Evolutionary conservation across 768 basidiomycete species (phyloP).

Genomic region (Grammothele lineata): DNA sequence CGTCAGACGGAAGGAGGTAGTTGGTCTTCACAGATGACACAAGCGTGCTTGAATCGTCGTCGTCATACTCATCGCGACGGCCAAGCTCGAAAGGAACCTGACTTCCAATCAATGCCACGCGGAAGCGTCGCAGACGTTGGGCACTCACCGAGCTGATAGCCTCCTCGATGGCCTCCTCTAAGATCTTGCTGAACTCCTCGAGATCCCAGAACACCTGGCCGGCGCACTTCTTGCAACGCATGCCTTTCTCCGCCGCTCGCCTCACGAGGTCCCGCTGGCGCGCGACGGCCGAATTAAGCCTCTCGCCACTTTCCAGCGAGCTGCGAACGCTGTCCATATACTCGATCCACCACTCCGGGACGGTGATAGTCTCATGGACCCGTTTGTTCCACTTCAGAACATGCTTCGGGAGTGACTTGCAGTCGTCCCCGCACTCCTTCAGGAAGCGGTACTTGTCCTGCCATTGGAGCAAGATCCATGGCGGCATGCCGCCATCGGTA

Average conservation of each 20-base stretch:
- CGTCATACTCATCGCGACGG: background rate
- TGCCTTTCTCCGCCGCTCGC: background rate
- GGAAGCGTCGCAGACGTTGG: background rate
- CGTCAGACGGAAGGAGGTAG: background rate
- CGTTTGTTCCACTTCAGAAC: background rate
- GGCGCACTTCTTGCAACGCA: background rate
- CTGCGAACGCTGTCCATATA: slow-evolving; percentile 1
- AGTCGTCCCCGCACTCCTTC: background rate
- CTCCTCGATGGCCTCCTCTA: slow-evolving; percentile 4
- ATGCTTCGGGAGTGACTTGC: background rate
- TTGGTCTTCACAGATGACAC: background rate
- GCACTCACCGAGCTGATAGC: slow-evolving; percentile 1
- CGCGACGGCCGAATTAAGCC: slow-evolving; percentile 1
- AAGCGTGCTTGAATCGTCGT: background rate
- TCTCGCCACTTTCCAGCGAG: background rate
- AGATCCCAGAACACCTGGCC: slow-evolving; percentile 1
- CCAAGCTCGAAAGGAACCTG: background rate
- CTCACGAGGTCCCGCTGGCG: background rate
- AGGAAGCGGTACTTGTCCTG: slow-evolving; percentile 10
- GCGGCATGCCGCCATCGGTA: background rate
- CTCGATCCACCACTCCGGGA: slow-evolving; percentile 5
- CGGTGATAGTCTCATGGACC: background rate
- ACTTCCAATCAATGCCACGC: background rate
- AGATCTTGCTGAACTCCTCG: slow-evolving; percentile 1
- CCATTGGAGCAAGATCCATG: slow-evolving; percentile 10